Evolutionary conservation across 2,329 filamentous ascomycete species (phyloP), one percentile per base, ranked within the genome.

Genomic region (Colletotrichum graminicola): DNA sequence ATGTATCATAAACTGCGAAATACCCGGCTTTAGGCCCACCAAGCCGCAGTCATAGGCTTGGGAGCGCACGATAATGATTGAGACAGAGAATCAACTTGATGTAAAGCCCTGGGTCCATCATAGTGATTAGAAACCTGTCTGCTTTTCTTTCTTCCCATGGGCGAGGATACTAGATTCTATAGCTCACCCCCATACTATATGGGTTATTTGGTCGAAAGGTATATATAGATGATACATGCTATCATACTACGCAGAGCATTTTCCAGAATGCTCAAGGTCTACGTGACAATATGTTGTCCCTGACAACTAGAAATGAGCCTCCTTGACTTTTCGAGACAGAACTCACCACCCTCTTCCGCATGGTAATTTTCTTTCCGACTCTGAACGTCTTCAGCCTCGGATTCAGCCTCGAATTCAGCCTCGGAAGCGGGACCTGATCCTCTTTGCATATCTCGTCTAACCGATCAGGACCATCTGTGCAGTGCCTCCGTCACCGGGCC

Each of bases 41-140:
- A 74, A 69, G 62, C 74, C 74, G 10, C 54, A 66, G 7, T 14
- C 54, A 10, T 68, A 56, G 23, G 47, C 11, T 18, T 14, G 23
- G 23, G 10, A 47, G 45, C 34, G 1, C 26, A 4, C 5, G 3
- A 14, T 1, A 16, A 2, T 60, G 1, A 1, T 5, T n/a, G 49
- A 18, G 49, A 10, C 18, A 1, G 3, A 3, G 16, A 26, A 6
- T 26, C 4, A 0, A 51, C 16, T 12, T 23, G 21, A 34, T 4
- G 16, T 10, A 41, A 11, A 6, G 18, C 16, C 16, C 11, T 23
- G 26, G 12, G 26, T 8, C 23, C 49, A 5, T 21, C 14, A 29
- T 8, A 14, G 14, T 4, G 14, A 32, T 21, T 8, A 11, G 26
- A 14, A 8, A 52, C 14, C 29, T 10, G 26, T 2, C 12, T 29